Evolutionary conservation across 179 eudicot genomes (phyloP).

Genomic region (Spinacia oleracea): DNA sequence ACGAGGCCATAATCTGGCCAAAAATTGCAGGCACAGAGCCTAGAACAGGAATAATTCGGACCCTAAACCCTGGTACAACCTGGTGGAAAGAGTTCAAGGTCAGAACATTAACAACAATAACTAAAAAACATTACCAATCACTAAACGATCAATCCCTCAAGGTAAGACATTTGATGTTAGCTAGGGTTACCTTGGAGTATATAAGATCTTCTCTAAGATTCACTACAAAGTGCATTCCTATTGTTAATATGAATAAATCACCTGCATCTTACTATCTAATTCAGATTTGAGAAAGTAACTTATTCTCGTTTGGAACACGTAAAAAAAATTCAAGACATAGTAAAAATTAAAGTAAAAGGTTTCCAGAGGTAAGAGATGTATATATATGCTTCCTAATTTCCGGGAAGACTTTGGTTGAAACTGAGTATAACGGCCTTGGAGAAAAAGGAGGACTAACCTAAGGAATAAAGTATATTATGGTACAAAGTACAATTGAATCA

Average conservation of each 20-base stretch:
- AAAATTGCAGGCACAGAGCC: conserved; percentile 98
- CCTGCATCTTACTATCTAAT: neutral
- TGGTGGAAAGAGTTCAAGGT: conserved; percentile 33
- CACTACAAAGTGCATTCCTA: neutral
- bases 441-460: too few relatives aligned
- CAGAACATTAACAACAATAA: conserved; percentile 9
- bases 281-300: too few relatives aligned
- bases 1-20: conserved; percentile 98
- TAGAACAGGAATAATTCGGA: conserved; percentile 92
- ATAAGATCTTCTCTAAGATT: neutral
- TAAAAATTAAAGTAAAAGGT: too few relatives aligned
- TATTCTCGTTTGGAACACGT: too few relatives aligned
- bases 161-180: neutral
- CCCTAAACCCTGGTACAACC: conserved; percentile 98
- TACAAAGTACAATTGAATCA: too few relatives aligned
- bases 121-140: neutral
- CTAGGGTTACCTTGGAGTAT: too few relatives aligned
- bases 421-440: too few relatives aligned
- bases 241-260: neutral
- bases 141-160: neutral
- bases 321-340: too few relatives aligned
- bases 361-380: too few relatives aligned
- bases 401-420: too few relatives aligned
- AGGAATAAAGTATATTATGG: too few relatives aligned
- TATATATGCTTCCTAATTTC: too few relatives aligned